phyloP scores from a whole-genome alignment of 768 basidiomycete genomes.

The Clitopilus passeckerianus region DNA sequence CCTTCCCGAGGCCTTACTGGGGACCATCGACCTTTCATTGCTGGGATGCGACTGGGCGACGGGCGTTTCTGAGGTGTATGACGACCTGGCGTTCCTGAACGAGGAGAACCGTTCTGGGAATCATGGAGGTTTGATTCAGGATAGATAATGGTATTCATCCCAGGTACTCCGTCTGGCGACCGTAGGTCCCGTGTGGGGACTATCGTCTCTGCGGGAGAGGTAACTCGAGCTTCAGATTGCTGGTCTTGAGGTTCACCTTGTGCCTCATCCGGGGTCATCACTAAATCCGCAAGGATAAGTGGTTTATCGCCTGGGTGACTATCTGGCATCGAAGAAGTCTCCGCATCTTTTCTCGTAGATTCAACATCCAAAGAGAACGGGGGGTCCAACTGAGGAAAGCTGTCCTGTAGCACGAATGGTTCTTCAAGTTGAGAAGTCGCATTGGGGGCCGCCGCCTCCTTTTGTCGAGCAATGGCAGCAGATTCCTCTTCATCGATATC shows the following conservation, averaged over 20 bases:
- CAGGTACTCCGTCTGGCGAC: neutral
- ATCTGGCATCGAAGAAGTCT: neutral
- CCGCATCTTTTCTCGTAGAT: neutral
- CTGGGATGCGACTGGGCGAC: neutral
- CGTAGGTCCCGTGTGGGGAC: neutral
- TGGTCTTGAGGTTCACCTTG: neutral
- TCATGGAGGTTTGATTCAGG: neutral
- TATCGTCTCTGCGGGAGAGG: neutral
- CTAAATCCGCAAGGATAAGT: neutral
- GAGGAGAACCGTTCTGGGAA: neutral
- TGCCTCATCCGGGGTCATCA: neutral
- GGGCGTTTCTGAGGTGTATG: neutral
- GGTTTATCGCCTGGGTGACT: neutral
- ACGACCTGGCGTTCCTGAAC: neutral
- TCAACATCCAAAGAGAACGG: neutral
- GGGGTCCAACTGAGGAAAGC: neutral
- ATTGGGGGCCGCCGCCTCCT: neutral
- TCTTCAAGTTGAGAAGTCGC: neutral
- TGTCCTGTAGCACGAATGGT: neutral
- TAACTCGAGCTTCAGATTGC: neutral
- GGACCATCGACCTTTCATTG: neutral
- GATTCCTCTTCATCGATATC: conserved; percentile 20
- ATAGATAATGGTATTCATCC: neutral
- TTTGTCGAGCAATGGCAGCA: neutral
- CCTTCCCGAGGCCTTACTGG: neutral